Percentiles rank a stretch among this genome's conserved stretches.
These are phyloP conservation scores for Claviceps spartinae DNA, from an alignment of 2,329 filamentous ascomycete species.

Conservation along the genomic window DNA sequence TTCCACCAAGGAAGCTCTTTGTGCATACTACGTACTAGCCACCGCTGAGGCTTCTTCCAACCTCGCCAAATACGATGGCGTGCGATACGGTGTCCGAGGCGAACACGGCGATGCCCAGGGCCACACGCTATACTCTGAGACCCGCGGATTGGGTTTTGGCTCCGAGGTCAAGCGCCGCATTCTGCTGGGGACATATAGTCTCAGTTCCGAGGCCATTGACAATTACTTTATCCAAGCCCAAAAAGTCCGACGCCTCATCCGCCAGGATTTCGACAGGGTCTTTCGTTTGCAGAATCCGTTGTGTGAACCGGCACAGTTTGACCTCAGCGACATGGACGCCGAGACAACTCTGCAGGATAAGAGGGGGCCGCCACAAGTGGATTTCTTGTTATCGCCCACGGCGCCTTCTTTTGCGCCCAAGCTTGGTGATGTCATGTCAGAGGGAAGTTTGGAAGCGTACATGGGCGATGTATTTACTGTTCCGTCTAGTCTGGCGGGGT, in stretches of 20 bases:
- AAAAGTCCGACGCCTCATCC: conserved; percentile 68
- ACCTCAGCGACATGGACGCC: conserved; percentile 47
- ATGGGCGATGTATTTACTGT: conserved; percentile 95
- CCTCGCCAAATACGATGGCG: conserved; percentile 88
- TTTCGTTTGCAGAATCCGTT: conserved; percentile 62
- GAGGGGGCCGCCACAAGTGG: conserved; percentile 51
- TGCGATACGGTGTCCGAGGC: conserved; percentile 66
- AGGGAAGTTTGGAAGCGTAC: conserved; percentile 59
- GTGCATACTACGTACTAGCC: conserved; percentile 90
- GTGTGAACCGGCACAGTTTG: conserved; percentile 35
- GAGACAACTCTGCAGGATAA: conserved; percentile 38
- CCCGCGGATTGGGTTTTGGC: conserved; percentile 64
- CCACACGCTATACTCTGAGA: conserved; percentile 61
- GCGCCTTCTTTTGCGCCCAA: conserved; percentile 62
- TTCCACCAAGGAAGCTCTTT: conserved; percentile 70
- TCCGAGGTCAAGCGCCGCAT: conserved; percentile 77
- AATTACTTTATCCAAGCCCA: conserved; percentile 97
- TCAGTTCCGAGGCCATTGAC: conserved; percentile 81
- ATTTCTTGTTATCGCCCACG: conserved; percentile 79
- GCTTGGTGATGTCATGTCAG: conserved; percentile 41
- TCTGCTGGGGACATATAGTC: conserved; percentile 74
- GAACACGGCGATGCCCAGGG: conserved; percentile 38
- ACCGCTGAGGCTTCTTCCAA: conserved; percentile 94
- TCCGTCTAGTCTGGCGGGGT: conserved; percentile 78
- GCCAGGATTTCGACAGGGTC: conserved; percentile 70